Base-by-base conservation (phyloP, 2,329 filamentous ascomycete genomes). In the Ascochyta rabiei region DNA sequence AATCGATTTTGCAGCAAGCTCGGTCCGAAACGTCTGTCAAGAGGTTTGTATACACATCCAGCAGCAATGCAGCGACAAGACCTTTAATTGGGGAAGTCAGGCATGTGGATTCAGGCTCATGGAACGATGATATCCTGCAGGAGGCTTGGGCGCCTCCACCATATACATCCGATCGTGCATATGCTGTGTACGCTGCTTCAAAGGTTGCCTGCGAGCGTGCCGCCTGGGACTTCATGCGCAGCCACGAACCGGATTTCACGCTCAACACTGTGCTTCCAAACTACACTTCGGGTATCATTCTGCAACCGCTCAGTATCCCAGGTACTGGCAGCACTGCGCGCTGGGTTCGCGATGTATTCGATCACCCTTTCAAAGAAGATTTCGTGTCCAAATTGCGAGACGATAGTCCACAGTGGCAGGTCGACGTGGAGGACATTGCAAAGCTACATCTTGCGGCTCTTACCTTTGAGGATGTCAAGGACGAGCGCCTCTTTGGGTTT, bases 401-500 rank as follows among this genome's bases (percentile, higher is more conserved):
- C 8, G 37, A 41, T 9, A 37, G 19, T 28, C 57, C 66, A 31
- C 62, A 71, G 59, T 79, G 78, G 57, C 80, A 68, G 44, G 74
- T 85, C 16, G 76, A 85, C 54, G 80, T 83, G 0, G 69, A 79
- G 7, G 83, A 86, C 41, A 66, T 68, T 7, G 82, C 80, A 0
- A 68, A 75, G 0, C 67, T 86, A 0, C 82, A 84, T 38, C 73
- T 84, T 2, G 79, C 80, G 2, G 82, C 77, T 0, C 68, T 80
- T 6, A 66, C 82, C 0, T 71, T 80, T 12, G 71, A 75, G 0
- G 69, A 73, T 0, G 76, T 83, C 0, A 61, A 69, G 15, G 74
- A 75, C 1, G 76, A 85, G 57, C 76, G 84, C 0, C 66, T 86
- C 6, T 82, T 85, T 57, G 82, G 74, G 2, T 82, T 80, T 42